phyloP scores from a whole-genome alignment of 2,329 filamentous ascomycete genomes.

The Paracamarosporium sp. region DNA sequence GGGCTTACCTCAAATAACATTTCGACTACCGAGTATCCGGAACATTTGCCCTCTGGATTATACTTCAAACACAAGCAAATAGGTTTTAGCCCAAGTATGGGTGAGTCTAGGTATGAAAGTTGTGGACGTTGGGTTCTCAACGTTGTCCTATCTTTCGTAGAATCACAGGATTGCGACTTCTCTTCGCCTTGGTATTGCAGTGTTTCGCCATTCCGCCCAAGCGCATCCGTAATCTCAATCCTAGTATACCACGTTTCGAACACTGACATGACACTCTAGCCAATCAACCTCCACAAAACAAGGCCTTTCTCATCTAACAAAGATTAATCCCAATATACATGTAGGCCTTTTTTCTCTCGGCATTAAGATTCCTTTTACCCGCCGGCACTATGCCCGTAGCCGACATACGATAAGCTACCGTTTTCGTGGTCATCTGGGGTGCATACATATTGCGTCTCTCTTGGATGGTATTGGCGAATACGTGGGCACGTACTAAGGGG shows the following conservation, averaged over 20 bases:
- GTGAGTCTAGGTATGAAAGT: not conserved
- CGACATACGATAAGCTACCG: conserved; percentile 3
- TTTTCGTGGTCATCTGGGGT: conserved; percentile 1
- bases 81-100: not conserved
- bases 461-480: not conserved
- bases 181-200: not conserved
- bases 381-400: conserved; percentile 3
- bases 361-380: conserved; percentile 5
- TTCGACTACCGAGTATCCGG: too few species aligned
- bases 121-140: not conserved
- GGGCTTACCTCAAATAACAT: too few species aligned
- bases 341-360: not conserved
- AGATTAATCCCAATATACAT: not conserved
- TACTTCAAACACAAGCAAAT: too few species aligned
- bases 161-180: not conserved
- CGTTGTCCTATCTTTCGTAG: not conserved
- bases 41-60: too few species aligned
- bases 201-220: not conserved
- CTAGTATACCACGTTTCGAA: not conserved
- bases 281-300: not conserved
- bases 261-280: not conserved
- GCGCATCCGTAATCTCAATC: not conserved
- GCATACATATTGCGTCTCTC: not conserved
- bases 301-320: not conserved
- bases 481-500: not conserved